These are phyloP conservation scores for Exophiala viscosa DNA, from an alignment of 2,329 filamentous ascomycete genomes.

Conservation along the genomic window DNA sequence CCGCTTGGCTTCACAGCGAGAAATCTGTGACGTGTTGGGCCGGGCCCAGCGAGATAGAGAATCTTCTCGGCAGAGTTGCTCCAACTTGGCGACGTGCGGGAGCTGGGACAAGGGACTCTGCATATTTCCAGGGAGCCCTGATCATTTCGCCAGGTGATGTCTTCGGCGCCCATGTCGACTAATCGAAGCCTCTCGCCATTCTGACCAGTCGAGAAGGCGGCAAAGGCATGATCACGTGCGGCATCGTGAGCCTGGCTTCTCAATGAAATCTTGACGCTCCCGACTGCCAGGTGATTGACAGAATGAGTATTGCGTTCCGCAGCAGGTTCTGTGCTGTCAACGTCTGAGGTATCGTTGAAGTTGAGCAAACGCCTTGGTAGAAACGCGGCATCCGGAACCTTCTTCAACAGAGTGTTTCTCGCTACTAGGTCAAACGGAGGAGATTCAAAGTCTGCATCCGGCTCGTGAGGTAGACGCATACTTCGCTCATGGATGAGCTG, in stretches of 20 bases:
- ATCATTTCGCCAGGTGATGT: conserved; percentile 1
- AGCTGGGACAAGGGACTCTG: conserved; percentile 1
- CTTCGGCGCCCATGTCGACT: conserved; percentile 1
- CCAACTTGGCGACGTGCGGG: background rate
- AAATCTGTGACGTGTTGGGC: conserved; percentile 1
- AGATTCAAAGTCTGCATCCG: background rate
- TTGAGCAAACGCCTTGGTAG: background rate
- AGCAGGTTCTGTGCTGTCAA: background rate
- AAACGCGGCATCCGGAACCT: conserved; percentile 10
- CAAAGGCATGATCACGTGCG: conserved; percentile 1
- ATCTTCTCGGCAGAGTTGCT: conserved; percentile 8
- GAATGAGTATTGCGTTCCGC: background rate
- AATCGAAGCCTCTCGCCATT: conserved; percentile 7
- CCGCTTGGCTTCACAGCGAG: conserved; percentile 17
- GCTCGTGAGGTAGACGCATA: background rate
- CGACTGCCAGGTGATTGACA: conserved; percentile 10
- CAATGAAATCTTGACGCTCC: conserved; percentile 6
- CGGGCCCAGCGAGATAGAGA: conserved; percentile 4
- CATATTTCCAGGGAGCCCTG: background rate
- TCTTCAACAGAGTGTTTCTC: conserved; percentile 14
- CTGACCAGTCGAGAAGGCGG: conserved; percentile 6
- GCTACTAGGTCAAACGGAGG: background rate
- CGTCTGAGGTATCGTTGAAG: background rate
- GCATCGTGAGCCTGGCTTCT: background rate
- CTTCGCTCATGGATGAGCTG: conserved; percentile 7